Conservation (phyloP, 495 filamentous ascomycete species). For the Astrocystis sublimbata region DNA sequence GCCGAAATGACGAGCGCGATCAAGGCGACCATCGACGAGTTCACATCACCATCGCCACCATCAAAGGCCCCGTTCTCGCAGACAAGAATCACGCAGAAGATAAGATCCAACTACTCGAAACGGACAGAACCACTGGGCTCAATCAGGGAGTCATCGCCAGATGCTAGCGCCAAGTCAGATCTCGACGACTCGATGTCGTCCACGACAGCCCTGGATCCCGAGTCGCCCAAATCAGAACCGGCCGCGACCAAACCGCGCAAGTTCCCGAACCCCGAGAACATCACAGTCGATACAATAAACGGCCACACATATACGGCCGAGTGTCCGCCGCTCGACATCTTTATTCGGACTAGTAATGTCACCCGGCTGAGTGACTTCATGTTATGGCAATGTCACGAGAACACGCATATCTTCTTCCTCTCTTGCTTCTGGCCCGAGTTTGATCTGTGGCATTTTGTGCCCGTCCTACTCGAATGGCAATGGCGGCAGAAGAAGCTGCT, state of each 20-base stretch:
- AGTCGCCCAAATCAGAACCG: constrained; percentile 45
- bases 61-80: constrained; percentile 77
- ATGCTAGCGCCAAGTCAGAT: constrained; percentile 41
- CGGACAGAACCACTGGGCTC: constrained; percentile 51
- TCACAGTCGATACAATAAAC: constrained; percentile 75
- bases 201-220: constrained; percentile 46
- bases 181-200: constrained; percentile 60
- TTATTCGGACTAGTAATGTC: constrained; percentile 89
- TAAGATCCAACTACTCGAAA: constrained; percentile 59
- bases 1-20: constrained; percentile 96
- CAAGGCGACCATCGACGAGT: constrained; percentile 79
- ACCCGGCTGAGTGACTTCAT: constrained; percentile 93
- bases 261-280: constrained; percentile 71
- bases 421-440: constrained; percentile 96
- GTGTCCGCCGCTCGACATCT: constrained; percentile 82
- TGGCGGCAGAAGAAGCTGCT: constrained; percentile 60
- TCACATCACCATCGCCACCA: constrained; percentile 63
- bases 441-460: constrained; percentile 90
- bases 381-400: constrained; percentile 95
- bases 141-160: constrained; percentile 42
- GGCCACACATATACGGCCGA: constrained; percentile 81
- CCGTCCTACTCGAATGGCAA: constrained; percentile 91
- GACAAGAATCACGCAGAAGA: constrained; percentile 80
- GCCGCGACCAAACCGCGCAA: constrained; percentile 28
- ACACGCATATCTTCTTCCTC: constrained; percentile 89